Base-by-base conservation (phyloP, 2,329 filamentous ascomycete genomes). In the Diaporthe aspalathi region DNA sequence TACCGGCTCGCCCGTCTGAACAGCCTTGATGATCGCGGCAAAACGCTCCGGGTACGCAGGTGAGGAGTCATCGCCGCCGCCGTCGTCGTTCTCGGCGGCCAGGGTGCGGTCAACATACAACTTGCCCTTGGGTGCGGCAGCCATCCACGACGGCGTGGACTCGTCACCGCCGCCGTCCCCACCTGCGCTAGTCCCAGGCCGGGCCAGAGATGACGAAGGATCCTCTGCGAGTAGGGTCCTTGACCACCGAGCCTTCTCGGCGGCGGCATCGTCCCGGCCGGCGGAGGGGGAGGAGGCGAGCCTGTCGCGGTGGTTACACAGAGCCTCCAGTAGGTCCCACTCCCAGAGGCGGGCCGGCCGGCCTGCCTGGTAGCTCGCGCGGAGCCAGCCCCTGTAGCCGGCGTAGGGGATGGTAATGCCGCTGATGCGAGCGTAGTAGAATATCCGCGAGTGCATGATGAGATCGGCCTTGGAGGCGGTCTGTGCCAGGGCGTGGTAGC, bases 1-100 rank as follows among this genome's bases (percentile, higher is more conserved):
- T 53, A 98, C 92, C 0, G 93, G 91, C 76, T 94, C 90, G 67
- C 94, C 94, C 35, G 90, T 91, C 29, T 93, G 93, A 68, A 98
- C 93, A 68, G 97, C 88, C 77, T 94, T 92, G 69, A 97, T 91
- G 73, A 98, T 94, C 75, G 95, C 91, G 9, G 93, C 92, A 80
- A 98, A 97, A 1, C 90, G 92, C 62, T 91, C 91, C 4, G 94
- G 94, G 76, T 97, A 97, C 56, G 88, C 85, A 47, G 82, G 82
- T n/a, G 75, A 77, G 20, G 72, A 74, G 1, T 68, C 74, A 5
- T 71, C 74, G 8, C 75, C 68, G 17, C 70, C 69, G 2, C 9
- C 32, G 9, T 73, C 70, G n/a, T 73, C 70, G 8, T 74, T 71
- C 11, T 74, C 29, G 24, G 75, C 73, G 1, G 70, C 73, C 2